Evolutionary conservation across 495 filamentous ascomycete genomes (phyloP), one percentile per base, ranked within the genome.

Genomic region (Apodospora peruviana): DNA sequence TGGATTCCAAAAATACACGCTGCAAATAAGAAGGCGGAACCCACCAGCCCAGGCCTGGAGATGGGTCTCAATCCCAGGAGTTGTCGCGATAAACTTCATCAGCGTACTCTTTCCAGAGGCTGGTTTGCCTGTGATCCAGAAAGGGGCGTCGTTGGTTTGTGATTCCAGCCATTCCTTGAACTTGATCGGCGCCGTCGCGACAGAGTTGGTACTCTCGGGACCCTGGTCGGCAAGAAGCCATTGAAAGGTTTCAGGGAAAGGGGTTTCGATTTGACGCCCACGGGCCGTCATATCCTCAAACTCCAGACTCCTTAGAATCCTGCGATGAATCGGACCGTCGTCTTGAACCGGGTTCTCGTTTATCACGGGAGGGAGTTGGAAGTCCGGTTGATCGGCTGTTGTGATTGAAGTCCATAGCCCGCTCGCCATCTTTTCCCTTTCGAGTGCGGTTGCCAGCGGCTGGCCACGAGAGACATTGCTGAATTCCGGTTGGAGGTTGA

Each of bases 71-170:
- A 35, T 23, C 16, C 19, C 14, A 2, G 23, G 7, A 20, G 47
- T 22, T 3, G 35, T 32, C 1, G 39, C 5, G 12, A 53, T 25
- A 27, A 27, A 53, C 44, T 48, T 48, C 37, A 53, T 43, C 37
- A 53, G 16, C 2, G 50, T 53, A 8, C 41, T 46, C 12, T 53
- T 53, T 5, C 50, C 50, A 0, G 50, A 47, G 4, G 29, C 50
- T 5, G 50, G 44, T 25, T 53, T 53, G 4, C 50, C 50, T 12
- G 25, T 25, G 12, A 53, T 47, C 50, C 50, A 53, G 25, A 40
- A 40, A 10, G 32, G 32, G 18, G 18, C 18, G 12, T 40, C 18
- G 37, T 40, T 17, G 12, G 12, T 18, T 20, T 18, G n/a, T 17
- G 18, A 40, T 17, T 14, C 37, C 2, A 40, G 37, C 37, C 37